phyloP scores from a whole-genome alignment of 2,329 filamentous ascomycete species.

The Exophiala calicioides region DNA sequence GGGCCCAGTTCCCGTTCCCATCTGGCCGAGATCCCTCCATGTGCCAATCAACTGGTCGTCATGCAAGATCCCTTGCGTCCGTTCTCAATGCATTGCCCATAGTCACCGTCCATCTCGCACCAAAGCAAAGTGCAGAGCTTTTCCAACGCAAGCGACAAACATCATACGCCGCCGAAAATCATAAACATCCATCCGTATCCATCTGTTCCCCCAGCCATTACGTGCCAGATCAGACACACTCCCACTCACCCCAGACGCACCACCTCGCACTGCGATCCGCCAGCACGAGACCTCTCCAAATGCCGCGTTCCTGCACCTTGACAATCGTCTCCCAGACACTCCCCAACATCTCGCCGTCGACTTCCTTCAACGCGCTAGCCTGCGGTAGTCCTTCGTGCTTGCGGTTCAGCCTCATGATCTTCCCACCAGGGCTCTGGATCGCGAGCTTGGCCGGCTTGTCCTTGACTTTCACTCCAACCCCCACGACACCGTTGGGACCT shows the following conservation, averaged over 20 bases:
- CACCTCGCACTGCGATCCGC: slow-evolving; percentile 66
- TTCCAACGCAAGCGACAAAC: too few relatives aligned
- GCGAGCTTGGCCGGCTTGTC: slow-evolving; percentile 92
- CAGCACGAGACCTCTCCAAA: slow-evolving; percentile 64
- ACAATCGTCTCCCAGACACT: slow-evolving; percentile 67
- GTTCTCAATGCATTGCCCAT: too few relatives aligned
- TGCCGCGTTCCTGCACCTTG: slow-evolving; percentile 65
- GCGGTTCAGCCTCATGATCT: slow-evolving; percentile 72
- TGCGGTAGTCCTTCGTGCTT: slow-evolving; percentile 51
- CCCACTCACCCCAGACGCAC: slow-evolving; percentile 71
- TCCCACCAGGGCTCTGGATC: slow-evolving; percentile 89
- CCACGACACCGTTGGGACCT: slow-evolving; percentile 58
- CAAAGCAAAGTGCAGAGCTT: too few relatives aligned
- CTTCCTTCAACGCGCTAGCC: slow-evolving; percentile 33
- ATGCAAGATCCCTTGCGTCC: too few relatives aligned
- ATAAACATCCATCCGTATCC: too few relatives aligned
- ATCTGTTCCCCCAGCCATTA: too few relatives aligned
- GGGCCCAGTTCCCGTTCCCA: too few relatives aligned
- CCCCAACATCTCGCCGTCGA: slow-evolving; percentile 48
- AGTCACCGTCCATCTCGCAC: too few relatives aligned
- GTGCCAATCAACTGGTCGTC: too few relatives aligned
- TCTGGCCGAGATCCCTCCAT: too few relatives aligned
- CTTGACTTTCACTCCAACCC: slow-evolving; percentile 53
- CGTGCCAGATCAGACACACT: slow-evolving; percentile 49
- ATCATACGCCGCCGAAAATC: too few relatives aligned